These are phyloP conservation scores for Heliophila coronopifolia DNA, from an alignment of 441 rosid genomes.

Conservation along the genomic window DNA sequence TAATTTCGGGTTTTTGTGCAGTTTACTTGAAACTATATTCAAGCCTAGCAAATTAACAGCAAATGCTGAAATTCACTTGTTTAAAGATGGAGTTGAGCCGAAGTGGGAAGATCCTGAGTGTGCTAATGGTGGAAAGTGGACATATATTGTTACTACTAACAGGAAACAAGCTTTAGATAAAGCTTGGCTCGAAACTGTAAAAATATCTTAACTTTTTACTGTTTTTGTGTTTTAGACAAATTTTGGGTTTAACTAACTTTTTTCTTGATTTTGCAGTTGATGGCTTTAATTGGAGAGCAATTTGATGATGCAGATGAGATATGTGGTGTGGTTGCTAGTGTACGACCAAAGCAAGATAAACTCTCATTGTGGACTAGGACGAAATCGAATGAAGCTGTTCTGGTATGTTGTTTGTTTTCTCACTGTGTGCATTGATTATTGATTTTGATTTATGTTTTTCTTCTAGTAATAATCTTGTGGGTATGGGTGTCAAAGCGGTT, in stretches of 20 bases:
- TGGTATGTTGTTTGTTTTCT: conserved; percentile 34
- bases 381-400: conserved; percentile 58
- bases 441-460: not conserved
- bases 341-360: conserved; percentile 55
- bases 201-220: not conserved
- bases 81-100: conserved; percentile 58
- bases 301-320: conserved; percentile 63
- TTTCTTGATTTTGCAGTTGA: conserved; percentile 31
- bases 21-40: conserved; percentile 71
- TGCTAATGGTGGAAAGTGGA: conserved; percentile 67
- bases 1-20: too few species aligned
- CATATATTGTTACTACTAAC: conserved; percentile 41
- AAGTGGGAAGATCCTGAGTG: conserved; percentile 78
- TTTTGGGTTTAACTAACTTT: not conserved
- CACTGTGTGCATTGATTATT: not conserved
- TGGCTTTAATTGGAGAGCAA: conserved; percentile 73
- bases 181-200: conserved; percentile 64
- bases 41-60: conserved; percentile 48
- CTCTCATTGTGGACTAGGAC: conserved; percentile 63
- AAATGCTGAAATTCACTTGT: conserved; percentile 54
- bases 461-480: not conserved
- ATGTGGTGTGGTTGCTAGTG: conserved; percentile 65
- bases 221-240: not conserved
- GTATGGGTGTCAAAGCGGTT: too few species aligned
- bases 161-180: conserved; percentile 41